Percentiles rank a stretch among this genome's conserved stretches.
Conservation (phyloP, 2,329 filamentous ascomycete species). For the Sporothrix schenckii region DNA sequence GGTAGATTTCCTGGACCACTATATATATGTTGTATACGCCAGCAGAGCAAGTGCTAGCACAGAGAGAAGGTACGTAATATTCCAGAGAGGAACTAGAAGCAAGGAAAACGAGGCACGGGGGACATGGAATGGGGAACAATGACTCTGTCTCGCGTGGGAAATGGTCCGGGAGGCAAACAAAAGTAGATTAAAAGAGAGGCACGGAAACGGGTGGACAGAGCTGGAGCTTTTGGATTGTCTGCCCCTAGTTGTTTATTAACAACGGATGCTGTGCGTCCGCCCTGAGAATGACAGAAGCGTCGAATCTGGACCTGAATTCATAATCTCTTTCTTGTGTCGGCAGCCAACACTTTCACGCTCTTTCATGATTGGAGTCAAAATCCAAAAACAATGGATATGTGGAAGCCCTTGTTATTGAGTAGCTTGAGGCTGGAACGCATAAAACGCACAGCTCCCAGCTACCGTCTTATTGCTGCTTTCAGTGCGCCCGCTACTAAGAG, state of each 20-base stretch:
- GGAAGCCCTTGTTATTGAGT: not conserved
- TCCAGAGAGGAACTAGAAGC: constrained; percentile 14
- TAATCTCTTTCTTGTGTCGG: no score
- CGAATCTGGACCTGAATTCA: no score
- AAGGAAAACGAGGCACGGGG: not conserved
- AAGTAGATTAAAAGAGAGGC: not conserved
- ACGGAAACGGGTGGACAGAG: not conserved
- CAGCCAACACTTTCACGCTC: no score
- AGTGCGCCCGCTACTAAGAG: not conserved
- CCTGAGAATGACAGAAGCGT: not conserved
- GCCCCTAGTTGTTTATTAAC: not conserved
- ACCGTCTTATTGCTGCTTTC: not conserved
- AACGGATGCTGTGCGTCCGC: constrained; percentile 2
- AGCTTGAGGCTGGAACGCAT: not conserved
- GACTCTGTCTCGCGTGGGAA: constrained; percentile 14
- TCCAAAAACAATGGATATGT: not conserved
- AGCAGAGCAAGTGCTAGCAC: not conserved
- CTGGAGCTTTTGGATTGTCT: not conserved
- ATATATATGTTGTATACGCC: not conserved
- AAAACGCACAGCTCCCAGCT: constrained; percentile 14
- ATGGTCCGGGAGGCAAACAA: constrained; percentile 11
- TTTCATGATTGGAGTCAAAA: not conserved
- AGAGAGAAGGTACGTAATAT: not conserved
- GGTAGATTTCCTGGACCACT: constrained; percentile 10
- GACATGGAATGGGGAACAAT: constrained; percentile 3